Evolutionary conservation across 2,329 filamentous ascomycete species (phyloP), one percentile per base, ranked within the genome.

Genomic region (Ceratocystis ficicola): DNA sequence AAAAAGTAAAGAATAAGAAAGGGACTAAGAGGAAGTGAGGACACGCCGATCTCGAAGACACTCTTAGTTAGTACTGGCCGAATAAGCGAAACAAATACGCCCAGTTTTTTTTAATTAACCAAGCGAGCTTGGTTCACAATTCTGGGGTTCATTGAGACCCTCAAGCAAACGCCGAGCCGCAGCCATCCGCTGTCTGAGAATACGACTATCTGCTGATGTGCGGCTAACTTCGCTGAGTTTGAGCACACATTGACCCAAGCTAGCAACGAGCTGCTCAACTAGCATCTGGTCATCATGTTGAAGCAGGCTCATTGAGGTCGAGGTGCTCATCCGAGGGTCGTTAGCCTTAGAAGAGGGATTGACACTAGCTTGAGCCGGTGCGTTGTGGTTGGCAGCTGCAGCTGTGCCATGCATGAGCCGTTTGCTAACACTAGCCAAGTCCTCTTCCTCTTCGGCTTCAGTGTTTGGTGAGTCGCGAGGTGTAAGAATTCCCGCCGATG

Each of bases 151-250:
- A 69, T 86, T 81, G 67, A 85, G 76, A 4, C 89, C 89, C 70
- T 93, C 89, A 36, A 95, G 77, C 2, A 89, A 81, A 64, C 83
- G 80, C 68, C 86, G 84, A 4, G 90, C 91, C 64, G 85, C 83
- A 70, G 95, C 89, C 63, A 96, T 80, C 70, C 88, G 81, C 69
- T 87, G 79, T 68, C 90, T 80, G 74, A 88, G 85, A 67, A 86
- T 79, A 65, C 85, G 79, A 62, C 80, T 81, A 70, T 89, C 83
- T 68, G 83, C 75, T 70, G 80, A 79, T 67, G 81, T 75, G 69
- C 76, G 76, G 69, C 82, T 77, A 63, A 78, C 75, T 75, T 87
- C 79, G 67, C 81, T 78, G 68, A 87, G 70, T 36, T 79, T 82
- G 7, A 86, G 72, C 1, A 86, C 82, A 67, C 84, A 86, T 69